Conservation (phyloP, 257 asterid genomes). For the Lycium barbarum region DNA sequence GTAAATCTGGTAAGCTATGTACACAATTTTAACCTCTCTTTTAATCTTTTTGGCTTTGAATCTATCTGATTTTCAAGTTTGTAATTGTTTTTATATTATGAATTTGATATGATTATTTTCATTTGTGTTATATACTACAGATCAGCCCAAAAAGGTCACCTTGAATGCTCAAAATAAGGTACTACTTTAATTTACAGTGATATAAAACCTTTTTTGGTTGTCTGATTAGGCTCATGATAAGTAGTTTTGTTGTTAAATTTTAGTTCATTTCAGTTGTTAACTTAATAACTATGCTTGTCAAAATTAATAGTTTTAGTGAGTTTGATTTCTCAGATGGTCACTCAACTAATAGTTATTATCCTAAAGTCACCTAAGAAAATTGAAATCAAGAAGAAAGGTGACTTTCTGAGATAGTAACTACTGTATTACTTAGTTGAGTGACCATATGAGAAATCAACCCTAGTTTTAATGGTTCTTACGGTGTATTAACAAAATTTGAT, state of each 20-base stretch:
- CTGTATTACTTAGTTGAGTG: too few species aligned
- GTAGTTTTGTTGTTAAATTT: not conserved
- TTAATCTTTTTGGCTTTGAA: conserved; percentile 14
- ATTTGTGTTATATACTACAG: conserved; percentile 39
- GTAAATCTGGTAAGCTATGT: conserved; percentile 51
- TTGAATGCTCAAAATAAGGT: conserved; percentile 57
- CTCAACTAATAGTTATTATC: too few species aligned
- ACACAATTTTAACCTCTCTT: not conserved
- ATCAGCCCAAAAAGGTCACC: conserved; percentile 45
- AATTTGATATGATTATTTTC: not conserved
- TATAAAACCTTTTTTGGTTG: not conserved
- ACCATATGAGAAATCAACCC: too few species aligned
- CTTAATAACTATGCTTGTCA: not conserved
- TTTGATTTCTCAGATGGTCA: too few species aligned
- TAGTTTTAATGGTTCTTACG: too few species aligned
- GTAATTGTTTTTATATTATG: not conserved
- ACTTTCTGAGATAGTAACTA: too few species aligned
- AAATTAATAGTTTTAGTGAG: not conserved
- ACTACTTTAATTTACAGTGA: not conserved
- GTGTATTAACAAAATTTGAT: not conserved
- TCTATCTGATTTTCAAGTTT: conserved; percentile 17
- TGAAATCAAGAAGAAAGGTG: too few species aligned
- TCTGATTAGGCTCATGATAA: not conserved
- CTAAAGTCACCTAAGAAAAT: too few species aligned
- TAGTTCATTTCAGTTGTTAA: not conserved